Evolutionary conservation across 2,329 filamentous ascomycete species (phyloP), one percentile per base, ranked within the genome.

Genomic region (Ophiostoma montium): DNA sequence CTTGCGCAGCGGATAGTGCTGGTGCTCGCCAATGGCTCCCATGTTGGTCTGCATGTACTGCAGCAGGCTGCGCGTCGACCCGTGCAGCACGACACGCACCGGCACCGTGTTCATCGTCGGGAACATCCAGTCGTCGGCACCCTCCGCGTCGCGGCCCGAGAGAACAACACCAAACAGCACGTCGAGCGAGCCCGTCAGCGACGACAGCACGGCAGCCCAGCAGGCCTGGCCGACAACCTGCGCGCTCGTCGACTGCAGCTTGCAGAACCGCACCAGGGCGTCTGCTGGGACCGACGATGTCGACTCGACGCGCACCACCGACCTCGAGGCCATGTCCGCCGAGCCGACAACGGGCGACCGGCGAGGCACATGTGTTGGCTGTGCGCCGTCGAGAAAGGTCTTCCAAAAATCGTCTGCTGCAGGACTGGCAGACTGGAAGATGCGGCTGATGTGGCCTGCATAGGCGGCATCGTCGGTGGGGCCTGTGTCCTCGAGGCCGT

Each of bases 91-190:
- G 1, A 75, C 75, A 11, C 88, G 74, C 8, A 94, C 70, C 0
- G 83, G 76, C 0, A 95, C 80, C 0, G 89, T 95, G 59, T 94
- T 95, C 85, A 95, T 95, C 0, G 84, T 86, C 0, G 89, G 90
- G 58, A 95, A 95, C 59, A 89, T 71, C 12, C 90, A 64, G 23
- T 75, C 63, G 39, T 84, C 75, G 0, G 78, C 75, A 15, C 76
- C 73, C 42, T 84, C 80, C 10, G 78, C 79, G 50, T 92, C 86
- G n/a, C 90, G 76, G 15, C 90, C 89, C 0, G 87, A 88, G 12
- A 95, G 69, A 1, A 95, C 82, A 0, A 86, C 76, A 1, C 90
- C 90, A 59, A 92, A 95, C 0, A 79, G 73, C 4, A 94, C 75
- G 55, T 95, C 88, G 0, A 94, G 71, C 1, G 74, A 75, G 3